Percentiles rank a stretch among this genome's conserved stretches.
These are phyloP conservation scores for Arthrobotrys musiformis DNA, from an alignment of 2,329 filamentous ascomycete genomes.

Conservation along the genomic window DNA sequence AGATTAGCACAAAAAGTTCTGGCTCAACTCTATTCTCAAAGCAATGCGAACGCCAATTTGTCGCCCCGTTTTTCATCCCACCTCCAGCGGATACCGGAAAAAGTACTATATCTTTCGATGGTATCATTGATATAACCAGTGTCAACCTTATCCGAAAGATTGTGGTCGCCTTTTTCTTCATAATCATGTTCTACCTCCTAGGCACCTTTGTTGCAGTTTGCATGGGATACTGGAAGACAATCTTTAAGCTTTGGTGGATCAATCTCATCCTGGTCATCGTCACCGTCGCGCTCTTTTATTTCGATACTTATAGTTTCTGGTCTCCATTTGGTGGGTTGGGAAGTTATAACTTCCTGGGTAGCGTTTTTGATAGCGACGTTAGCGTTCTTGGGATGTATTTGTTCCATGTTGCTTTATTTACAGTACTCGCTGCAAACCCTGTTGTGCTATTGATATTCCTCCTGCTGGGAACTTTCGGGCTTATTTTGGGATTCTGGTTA, in stretches of 20 bases:
- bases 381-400: constrained; percentile 10
- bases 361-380: background rate
- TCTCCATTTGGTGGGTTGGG: background rate
- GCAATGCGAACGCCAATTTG: constrained; percentile 16
- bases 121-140: background rate
- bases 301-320: constrained; percentile 13
- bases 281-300: constrained; percentile 4
- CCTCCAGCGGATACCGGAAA: background rate
- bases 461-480: background rate
- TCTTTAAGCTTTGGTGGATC: constrained; percentile 16
- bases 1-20: background rate
- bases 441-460: constrained; percentile 1
- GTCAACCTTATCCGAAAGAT: constrained; percentile 10
- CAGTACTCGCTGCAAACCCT: background rate
- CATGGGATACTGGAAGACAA: constrained; percentile 15
- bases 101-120: background rate
- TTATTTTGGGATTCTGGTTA: constrained; percentile 2
- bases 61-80: constrained; percentile 1
- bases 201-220: constrained; percentile 15
- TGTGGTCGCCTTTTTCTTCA: constrained; percentile 7
- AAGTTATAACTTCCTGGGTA: background rate
- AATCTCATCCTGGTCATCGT: background rate
- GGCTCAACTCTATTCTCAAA: background rate
- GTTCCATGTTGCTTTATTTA: constrained; percentile 5
- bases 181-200: constrained; percentile 13